These are phyloP conservation scores for Venturia carpophila DNA, from an alignment of 2,329 filamentous ascomycete species.

Conservation along the genomic window DNA sequence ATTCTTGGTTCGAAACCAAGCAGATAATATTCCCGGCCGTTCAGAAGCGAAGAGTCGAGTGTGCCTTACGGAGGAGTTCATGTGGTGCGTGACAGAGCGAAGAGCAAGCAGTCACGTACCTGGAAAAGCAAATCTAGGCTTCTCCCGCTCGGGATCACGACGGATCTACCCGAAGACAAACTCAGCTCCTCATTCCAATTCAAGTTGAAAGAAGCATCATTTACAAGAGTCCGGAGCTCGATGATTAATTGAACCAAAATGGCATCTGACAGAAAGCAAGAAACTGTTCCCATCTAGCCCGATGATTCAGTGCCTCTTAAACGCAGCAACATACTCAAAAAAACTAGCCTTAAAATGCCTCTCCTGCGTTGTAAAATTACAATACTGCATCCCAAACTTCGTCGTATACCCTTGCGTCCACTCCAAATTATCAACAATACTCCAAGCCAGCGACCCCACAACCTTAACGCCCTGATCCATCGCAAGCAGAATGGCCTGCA, in stretches of 20 bases:
- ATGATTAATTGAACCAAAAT: not conserved
- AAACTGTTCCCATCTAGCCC: not conserved
- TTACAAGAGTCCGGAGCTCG: not conserved
- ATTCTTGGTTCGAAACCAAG: no score
- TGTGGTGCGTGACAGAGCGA: no score
- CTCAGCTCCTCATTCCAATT: not conserved
- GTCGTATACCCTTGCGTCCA: constrained; percentile 27
- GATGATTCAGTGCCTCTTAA: constrained; percentile 20
- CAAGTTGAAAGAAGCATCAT: not conserved
- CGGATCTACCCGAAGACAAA: not conserved
- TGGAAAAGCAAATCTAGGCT: no score
- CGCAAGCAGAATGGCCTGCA: constrained; percentile 29
- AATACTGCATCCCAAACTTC: constrained; percentile 34
- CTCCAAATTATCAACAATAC: constrained; percentile 33
- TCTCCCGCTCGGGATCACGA: not conserved
- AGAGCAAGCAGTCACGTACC: no score
- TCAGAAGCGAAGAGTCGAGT: no score
- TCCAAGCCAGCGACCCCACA: constrained; percentile 31
- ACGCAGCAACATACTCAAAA: constrained; percentile 32
- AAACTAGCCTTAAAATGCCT: constrained; percentile 33
- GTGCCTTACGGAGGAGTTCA: no score
- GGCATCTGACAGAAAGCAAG: not conserved
- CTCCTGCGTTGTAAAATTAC: constrained; percentile 33
- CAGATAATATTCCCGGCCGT: no score
- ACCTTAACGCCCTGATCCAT: constrained; percentile 31